Evolutionary conservation across 2,329 filamentous ascomycete species (phyloP).

Genomic region (Helminthosporium solani): DNA sequence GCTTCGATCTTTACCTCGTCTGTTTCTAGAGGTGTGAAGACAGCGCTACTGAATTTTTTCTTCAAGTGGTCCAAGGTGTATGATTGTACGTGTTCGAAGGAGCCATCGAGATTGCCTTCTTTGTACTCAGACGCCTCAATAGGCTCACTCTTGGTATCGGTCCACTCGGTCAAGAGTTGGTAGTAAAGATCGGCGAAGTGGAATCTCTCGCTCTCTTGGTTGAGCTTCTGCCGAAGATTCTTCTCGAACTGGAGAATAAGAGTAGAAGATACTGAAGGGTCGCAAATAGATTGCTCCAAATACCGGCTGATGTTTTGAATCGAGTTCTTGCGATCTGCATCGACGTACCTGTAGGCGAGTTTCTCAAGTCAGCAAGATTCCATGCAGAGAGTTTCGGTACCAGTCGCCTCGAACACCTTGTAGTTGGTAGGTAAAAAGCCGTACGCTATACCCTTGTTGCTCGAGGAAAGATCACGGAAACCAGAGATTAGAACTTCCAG

Average conservation of each 20-base stretch:
- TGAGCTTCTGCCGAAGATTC: constrained; percentile 12
- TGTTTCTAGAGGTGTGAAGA: constrained; percentile 19
- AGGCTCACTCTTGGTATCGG: constrained; percentile 10
- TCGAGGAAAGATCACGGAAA: constrained; percentile 11
- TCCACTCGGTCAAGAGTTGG: constrained; percentile 17
- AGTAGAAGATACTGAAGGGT: constrained; percentile 12
- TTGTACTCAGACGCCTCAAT: constrained; percentile 10
- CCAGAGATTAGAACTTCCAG: constrained; percentile 11
- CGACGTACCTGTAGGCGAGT: constrained; percentile 5
- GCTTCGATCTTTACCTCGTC: constrained; percentile 17
- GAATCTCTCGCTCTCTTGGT: constrained; percentile 18
- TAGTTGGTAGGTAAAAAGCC: neutral
- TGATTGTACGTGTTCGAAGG: constrained; percentile 17
- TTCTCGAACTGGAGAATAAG: constrained; percentile 13
- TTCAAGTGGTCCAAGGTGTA: constrained; percentile 16
- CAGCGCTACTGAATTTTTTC: constrained; percentile 19
- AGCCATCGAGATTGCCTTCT: constrained; percentile 13
- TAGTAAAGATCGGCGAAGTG: constrained; percentile 19
- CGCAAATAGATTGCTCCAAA: constrained; percentile 14
- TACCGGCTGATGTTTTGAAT: constrained; percentile 12
- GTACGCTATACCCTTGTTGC: constrained; percentile 14
- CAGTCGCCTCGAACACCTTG: no score
- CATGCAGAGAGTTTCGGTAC: neutral
- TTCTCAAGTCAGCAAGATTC: neutral
- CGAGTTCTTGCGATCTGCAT: constrained; percentile 9